A percentile compares a stretch with the other conserved stretches of the same genome.
Evolutionary conservation across 2,329 filamentous ascomycete species (phyloP).

Genomic region (Paraphaeosphaeria minitans): DNA sequence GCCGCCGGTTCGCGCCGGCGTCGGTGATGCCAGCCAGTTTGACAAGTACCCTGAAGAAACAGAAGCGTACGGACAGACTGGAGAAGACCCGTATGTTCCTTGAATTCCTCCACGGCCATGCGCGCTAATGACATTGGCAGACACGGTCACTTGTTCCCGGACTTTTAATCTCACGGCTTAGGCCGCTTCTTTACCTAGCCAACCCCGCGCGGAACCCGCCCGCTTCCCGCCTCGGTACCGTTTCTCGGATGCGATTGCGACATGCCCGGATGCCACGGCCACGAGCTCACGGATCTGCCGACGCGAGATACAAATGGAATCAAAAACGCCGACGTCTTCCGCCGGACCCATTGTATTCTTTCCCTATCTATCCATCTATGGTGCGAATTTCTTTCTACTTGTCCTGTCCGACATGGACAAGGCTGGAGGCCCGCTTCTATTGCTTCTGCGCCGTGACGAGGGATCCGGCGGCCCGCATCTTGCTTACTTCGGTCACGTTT

Average conservation of each 20-base stretch:
- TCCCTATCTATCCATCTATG: slow-evolving; percentile 6
- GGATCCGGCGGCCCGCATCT: not conserved
- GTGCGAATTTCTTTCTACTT: not conserved
- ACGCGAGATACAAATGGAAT: slow-evolving; percentile 7
- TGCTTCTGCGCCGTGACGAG: slow-evolving; percentile 1
- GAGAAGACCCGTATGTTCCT: slow-evolving; percentile 80
- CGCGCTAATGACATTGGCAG: slow-evolving; percentile 15
- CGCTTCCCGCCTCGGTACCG: not conserved
- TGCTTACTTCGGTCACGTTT: not conserved
- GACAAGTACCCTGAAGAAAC: slow-evolving; percentile 98
- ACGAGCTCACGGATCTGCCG: slow-evolving; percentile 5
- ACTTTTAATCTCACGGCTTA: slow-evolving; percentile 20
- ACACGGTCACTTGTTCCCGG: slow-evolving; percentile 29
- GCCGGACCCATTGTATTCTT: slow-evolving; percentile 8
- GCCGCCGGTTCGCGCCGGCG: slow-evolving; percentile 89
- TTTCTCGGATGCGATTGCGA: slow-evolving; percentile 1
- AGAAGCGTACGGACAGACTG: slow-evolving; percentile 81
- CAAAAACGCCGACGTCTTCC: not conserved
- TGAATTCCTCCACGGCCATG: not conserved
- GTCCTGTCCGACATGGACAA: not conserved
- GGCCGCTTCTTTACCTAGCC: slow-evolving; percentile 4
- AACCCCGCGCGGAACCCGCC: slow-evolving; percentile 1
- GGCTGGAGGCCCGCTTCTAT: slow-evolving; percentile 2
- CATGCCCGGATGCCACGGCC: not conserved
- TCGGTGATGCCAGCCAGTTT: slow-evolving; percentile 95